A percentile compares a stretch with the other conserved stretches of the same genome.
Evolutionary conservation across 805 yeast genomes (phyloP).

Genomic region (Pichia heedii): DNA sequence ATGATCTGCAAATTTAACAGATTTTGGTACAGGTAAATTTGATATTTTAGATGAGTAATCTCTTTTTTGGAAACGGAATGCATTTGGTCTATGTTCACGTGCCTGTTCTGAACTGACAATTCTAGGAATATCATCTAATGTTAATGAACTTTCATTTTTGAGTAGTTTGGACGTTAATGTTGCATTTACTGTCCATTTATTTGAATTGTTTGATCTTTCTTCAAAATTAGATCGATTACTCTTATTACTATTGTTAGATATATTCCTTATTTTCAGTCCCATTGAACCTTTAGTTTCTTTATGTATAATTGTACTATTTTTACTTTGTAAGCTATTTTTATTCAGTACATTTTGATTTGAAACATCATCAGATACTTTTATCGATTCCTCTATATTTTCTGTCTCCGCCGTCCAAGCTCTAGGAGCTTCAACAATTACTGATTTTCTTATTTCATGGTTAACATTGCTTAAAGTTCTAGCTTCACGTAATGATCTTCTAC

Average conservation of each 20-base stretch:
- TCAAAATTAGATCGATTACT: background rate
- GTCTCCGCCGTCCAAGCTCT: constrained; percentile 32
- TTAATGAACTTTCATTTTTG: constrained; percentile 74
- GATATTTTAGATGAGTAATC: constrained; percentile 25
- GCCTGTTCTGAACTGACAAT: constrained; percentile 97
- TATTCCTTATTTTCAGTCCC: constrained; percentile 22
- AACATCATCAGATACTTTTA: background rate
- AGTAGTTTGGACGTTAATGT: constrained; percentile 51
- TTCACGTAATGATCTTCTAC: constrained; percentile 67
- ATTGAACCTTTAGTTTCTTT: constrained; percentile 24
- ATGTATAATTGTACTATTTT: constrained; percentile 7
- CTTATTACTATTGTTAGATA: constrained; percentile 14
- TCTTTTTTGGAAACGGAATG: constrained; percentile 68
- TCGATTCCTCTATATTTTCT: constrained; percentile 5
- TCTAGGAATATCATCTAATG: constrained; percentile 92
- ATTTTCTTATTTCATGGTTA: constrained; percentile 51
- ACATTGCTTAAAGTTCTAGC: constrained; percentile 45
- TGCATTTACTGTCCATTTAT: constrained; percentile 29
- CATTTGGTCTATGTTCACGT: constrained; percentile 84
- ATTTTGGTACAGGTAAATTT: constrained; percentile 29
- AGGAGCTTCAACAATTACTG: constrained; percentile 58
- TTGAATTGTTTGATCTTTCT: constrained; percentile 22
- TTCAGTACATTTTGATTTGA: background rate
- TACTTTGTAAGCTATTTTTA: constrained; percentile 1
- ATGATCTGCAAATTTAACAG: constrained; percentile 15